Evolutionary conservation across 2,329 filamentous ascomycete genomes (phyloP).

Genomic region (Onygena corvina): DNA sequence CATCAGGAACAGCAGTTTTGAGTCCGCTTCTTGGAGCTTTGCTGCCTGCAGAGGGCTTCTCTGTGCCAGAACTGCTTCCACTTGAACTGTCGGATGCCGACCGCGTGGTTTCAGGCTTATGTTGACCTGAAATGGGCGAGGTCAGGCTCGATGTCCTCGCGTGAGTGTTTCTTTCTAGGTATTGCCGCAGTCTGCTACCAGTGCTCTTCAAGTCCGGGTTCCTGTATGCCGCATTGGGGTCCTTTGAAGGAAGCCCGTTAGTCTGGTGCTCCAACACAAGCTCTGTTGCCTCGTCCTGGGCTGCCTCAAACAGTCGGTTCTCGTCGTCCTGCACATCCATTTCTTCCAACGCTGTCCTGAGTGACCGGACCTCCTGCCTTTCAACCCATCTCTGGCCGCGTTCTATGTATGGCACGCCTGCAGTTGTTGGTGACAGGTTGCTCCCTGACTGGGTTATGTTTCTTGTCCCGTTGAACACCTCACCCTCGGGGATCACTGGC

Average conservation of each 20-base stretch:
- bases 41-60: background rate
- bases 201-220: slow-evolving; percentile 31
- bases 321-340: slow-evolving; percentile 47
- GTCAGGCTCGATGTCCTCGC: slow-evolving; percentile 32
- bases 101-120: slow-evolving; percentile 6
- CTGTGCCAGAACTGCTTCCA: slow-evolving; percentile 9
- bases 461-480: slow-evolving; percentile 19
- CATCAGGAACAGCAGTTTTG: slow-evolving; percentile 4
- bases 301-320: slow-evolving; percentile 41
- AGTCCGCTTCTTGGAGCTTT: background rate
- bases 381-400: slow-evolving; percentile 45
- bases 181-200: slow-evolving; percentile 29
- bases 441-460: slow-evolving; percentile 26
- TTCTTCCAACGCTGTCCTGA: slow-evolving; percentile 46
- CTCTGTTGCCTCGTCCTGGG: slow-evolving; percentile 51
- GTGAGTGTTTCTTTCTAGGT: slow-evolving; percentile 35
- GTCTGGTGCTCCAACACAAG: slow-evolving; percentile 53
- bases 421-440: background rate
- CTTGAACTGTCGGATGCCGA: slow-evolving; percentile 16
- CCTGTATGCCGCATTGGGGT: slow-evolving; percentile 37
- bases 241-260: slow-evolving; percentile 38
- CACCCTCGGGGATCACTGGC: slow-evolving; percentile 7
- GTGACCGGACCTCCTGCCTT: slow-evolving; percentile 45
- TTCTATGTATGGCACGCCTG: slow-evolving; percentile 42
- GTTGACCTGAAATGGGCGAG: slow-evolving; percentile 3